Percentiles rank a stretch among this genome's conserved stretches.
These are phyloP conservation scores for Collariella sp. DNA, from an alignment of 495 filamentous ascomycete species.

Conservation along the genomic window DNA sequence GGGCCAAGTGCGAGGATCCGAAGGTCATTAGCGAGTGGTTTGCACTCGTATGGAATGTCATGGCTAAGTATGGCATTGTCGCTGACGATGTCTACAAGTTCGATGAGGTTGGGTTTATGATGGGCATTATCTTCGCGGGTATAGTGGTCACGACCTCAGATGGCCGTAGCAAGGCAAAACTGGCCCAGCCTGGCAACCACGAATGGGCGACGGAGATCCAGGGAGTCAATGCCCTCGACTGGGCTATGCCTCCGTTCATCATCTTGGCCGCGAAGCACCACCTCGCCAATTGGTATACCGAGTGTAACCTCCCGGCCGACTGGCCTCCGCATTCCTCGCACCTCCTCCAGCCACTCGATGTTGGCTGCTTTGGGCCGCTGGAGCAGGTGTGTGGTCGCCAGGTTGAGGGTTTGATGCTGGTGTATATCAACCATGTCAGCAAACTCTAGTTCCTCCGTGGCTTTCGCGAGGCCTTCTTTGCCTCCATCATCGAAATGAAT, in stretches of 20 bases:
- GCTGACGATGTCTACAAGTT: neutral
- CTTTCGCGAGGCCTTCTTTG: no score
- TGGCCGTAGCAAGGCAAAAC: neutral
- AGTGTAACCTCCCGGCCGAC: no score
- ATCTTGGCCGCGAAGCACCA: no score
- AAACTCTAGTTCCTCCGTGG: constrained; percentile 10
- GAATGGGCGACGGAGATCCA: neutral
- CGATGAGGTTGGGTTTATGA: neutral
- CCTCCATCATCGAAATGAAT: no score
- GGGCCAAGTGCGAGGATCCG: no score
- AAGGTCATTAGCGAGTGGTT: no score
- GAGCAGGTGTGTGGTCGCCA: no score
- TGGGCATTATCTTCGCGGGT: neutral
- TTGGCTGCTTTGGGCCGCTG: no score
- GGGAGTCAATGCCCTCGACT: neutral
- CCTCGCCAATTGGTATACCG: no score
- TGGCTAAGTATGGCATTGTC: neutral
- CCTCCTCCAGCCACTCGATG: no score
- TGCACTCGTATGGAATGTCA: no score
- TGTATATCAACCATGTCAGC: constrained; percentile 3
- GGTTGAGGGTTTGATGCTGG: constrained; percentile 4
- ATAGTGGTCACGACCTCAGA: neutral
- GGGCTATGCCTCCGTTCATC: no score
- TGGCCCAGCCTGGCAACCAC: neutral
- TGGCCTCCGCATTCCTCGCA: constrained; percentile 14